These are phyloP conservation scores for Eutrema salsugineum DNA, from an alignment of 441 rosid species.

Conservation along the genomic window DNA sequence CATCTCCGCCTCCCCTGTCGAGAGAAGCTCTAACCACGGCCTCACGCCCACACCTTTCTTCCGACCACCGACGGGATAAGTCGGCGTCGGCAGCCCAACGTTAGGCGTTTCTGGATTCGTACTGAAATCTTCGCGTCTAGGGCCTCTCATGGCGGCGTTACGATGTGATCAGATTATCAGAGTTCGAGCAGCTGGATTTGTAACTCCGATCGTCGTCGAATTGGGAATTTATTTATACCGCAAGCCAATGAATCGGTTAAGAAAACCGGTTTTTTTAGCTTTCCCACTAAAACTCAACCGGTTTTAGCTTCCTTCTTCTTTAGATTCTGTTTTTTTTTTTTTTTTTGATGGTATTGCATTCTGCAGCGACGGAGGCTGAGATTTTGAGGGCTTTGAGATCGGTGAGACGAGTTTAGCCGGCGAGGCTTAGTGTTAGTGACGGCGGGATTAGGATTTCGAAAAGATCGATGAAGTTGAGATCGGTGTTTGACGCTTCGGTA, in stretches of 20 bases:
- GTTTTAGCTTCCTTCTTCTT: neutral
- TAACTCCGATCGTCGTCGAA: neutral
- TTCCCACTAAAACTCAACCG: neutral
- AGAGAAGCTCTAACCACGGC: constrained; percentile 57
- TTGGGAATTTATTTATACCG: neutral
- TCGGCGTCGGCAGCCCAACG: constrained; percentile 20
- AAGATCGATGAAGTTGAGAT: constrained; percentile 33
- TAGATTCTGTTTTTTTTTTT: too few relatives aligned
- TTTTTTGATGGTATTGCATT: neutral
- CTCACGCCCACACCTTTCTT: constrained; percentile 68
- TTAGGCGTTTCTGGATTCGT: constrained; percentile 35
- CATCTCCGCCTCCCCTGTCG: constrained; percentile 49
- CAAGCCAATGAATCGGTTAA: too few relatives aligned
- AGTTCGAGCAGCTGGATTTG: neutral
- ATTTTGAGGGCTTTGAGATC: constrained; percentile 22
- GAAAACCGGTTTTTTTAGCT: neutral
- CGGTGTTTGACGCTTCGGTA: constrained; percentile 68
- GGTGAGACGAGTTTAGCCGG: neutral
- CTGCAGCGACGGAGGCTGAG: constrained; percentile 2
- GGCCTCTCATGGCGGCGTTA: constrained; percentile 35
- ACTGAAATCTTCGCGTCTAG: constrained; percentile 38
- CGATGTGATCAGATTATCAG: neutral
- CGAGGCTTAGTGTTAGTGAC: neutral
- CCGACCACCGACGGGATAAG: constrained; percentile 32
- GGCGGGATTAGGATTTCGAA: neutral